Percentiles rank a stretch among this genome's conserved stretches.
phyloP scores from a whole-genome alignment of 2,329 filamentous ascomycete genomes.

The Ophiosphaerella narmari region DNA sequence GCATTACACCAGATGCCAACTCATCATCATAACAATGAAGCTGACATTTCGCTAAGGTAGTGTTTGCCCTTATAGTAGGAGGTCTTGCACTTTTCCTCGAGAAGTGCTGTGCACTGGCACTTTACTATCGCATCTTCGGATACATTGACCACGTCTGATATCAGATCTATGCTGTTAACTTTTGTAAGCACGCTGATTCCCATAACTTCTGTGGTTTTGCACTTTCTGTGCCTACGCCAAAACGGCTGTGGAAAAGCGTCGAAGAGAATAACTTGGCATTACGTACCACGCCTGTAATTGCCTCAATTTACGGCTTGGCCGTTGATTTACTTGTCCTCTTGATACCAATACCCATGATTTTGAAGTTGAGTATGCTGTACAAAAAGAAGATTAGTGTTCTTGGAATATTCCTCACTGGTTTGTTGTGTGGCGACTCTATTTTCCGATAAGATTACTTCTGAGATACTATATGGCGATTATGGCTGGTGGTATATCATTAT shows the following conservation, averaged over 20 bases:
- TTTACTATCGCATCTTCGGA: slow-evolving; percentile 4
- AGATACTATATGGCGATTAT: no score
- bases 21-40: no score
- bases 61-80: background rate
- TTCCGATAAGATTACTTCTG: no score
- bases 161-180: background rate
- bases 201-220: background rate
- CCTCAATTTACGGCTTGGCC: background rate
- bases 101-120: slow-evolving; percentile 1
- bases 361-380: background rate
- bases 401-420: background rate
- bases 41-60: background rate
- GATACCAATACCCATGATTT: background rate
- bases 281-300: no score
- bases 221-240: background rate
- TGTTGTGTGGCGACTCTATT: background rate
- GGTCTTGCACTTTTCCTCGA: background rate
- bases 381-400: background rate
- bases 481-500: background rate
- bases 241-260: no score
- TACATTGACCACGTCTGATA: background rate
- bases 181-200: background rate
- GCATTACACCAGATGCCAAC: no score
- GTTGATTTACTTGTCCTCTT: background rate
- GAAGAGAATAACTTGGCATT: no score